A percentile compares a stretch with the other conserved stretches of the same genome.
These are phyloP conservation scores for Pterulicium gracile DNA, from an alignment of 1,284 basidiomycete species.

Conservation along the genomic window DNA sequence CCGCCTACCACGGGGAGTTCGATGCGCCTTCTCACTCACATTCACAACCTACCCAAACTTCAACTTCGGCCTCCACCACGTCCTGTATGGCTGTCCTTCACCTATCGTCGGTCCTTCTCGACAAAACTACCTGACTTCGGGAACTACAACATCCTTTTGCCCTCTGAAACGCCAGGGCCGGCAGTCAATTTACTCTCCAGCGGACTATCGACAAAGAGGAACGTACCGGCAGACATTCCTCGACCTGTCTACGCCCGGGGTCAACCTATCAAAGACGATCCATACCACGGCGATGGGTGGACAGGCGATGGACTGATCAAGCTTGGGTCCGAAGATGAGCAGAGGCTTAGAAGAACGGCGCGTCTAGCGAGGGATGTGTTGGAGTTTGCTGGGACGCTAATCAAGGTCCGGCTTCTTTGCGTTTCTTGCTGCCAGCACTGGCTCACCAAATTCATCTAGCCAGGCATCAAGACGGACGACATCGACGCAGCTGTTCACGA, in stretches of 20 bases:
- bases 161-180: slow-evolving; percentile 51
- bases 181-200: slow-evolving; percentile 57
- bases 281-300: slow-evolving; percentile 8
- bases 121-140: slow-evolving; percentile 31
- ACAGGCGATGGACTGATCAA: slow-evolving; percentile 31
- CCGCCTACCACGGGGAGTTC: too few species aligned
- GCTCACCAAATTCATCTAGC: slow-evolving; percentile 29
- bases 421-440: slow-evolving; percentile 14
- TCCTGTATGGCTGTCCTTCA: too few species aligned
- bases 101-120: not conserved
- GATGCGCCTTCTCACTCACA: too few species aligned
- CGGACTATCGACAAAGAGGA: too few species aligned
- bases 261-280: slow-evolving; percentile 9
- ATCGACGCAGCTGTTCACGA: slow-evolving; percentile 68
- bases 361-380: slow-evolving; percentile 52
- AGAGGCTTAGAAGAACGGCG: slow-evolving; percentile 45
- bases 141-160: slow-evolving; percentile 52
- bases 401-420: slow-evolving; percentile 44
- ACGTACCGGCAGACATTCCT: slow-evolving; percentile 48
- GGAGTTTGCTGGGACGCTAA: slow-evolving; percentile 42
- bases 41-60: too few species aligned
- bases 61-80: too few species aligned
- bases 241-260: slow-evolving; percentile 49
- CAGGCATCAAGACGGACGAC: slow-evolving; percentile 62
- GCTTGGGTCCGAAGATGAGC: slow-evolving; percentile 50